These are phyloP conservation scores for Citrullus mucosospermus DNA, from an alignment of 306 rosid genomes.

Conservation along the genomic window DNA sequence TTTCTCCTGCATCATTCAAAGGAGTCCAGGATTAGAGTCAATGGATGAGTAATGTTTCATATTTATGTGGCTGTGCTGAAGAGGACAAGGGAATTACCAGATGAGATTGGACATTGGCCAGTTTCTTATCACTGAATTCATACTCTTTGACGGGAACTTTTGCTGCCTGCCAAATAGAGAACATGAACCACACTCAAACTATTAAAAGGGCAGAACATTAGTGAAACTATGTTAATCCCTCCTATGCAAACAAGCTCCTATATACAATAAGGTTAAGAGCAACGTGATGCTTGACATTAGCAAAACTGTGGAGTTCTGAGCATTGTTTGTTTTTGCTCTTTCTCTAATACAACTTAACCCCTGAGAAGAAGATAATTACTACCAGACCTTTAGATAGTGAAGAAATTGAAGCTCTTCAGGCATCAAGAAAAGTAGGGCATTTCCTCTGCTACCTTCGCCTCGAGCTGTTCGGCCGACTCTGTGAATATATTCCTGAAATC, in stretches of 20 bases:
- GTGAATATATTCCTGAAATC: slow-evolving; percentile 79
- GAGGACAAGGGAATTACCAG: slow-evolving; percentile 36
- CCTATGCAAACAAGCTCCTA: not conserved
- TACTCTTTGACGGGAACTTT: slow-evolving; percentile 85
- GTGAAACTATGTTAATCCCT: not conserved
- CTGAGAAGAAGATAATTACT: too few relatives aligned
- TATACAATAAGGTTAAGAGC: not conserved
- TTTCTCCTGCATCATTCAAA: slow-evolving; percentile 56
- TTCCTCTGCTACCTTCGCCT: slow-evolving; percentile 87
- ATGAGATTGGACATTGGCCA: slow-evolving; percentile 68
- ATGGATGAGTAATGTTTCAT: not conserved
- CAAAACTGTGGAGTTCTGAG: not conserved
- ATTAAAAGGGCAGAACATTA: not conserved
- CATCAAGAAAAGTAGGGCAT: slow-evolving; percentile 72
- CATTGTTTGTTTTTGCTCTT: not conserved
- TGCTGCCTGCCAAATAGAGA: slow-evolving; percentile 44
- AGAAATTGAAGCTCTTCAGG: slow-evolving; percentile 77
- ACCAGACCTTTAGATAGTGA: slow-evolving; percentile 62
- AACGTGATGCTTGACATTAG: not conserved
- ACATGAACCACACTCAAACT: not conserved
- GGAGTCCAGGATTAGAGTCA: not conserved
- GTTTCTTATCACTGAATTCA: slow-evolving; percentile 51
- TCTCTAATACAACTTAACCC: too few relatives aligned
- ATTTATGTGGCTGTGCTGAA: not conserved
- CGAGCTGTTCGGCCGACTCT: slow-evolving; percentile 26